Percentiles rank a stretch among this genome's conserved stretches.
Conservation (phyloP, 352 stramenopile species). For the Globisporangium recalcitrans region DNA sequence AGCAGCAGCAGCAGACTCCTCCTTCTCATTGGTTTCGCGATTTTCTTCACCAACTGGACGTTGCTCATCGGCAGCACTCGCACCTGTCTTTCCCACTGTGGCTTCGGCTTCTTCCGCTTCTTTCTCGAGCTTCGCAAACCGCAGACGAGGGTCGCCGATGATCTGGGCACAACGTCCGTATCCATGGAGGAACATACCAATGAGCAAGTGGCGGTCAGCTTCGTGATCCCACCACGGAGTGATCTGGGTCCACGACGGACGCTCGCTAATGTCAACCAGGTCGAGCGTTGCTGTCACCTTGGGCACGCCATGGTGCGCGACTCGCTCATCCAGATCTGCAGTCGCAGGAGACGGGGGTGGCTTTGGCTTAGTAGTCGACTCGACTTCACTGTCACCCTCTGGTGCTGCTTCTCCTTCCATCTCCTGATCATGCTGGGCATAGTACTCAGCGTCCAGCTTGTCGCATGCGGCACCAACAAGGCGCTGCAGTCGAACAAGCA, state of each 20-base stretch:
- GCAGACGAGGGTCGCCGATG: conserved; percentile 61
- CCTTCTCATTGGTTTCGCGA: background rate
- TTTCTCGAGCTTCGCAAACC: conserved; percentile 65
- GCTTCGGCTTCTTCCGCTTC: conserved; percentile 23
- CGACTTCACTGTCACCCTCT: conserved; percentile 1
- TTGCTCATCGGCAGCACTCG: background rate
- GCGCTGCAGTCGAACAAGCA: conserved; percentile 71
- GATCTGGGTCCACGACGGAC: conserved; percentile 77
- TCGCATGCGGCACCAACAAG: conserved; percentile 59
- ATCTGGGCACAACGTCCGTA: conserved; percentile 85
- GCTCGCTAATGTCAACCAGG: conserved; percentile 60
- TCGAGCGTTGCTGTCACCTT: conserved; percentile 57
- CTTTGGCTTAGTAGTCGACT: conserved; percentile 3
- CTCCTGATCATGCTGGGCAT: conserved; percentile 10
- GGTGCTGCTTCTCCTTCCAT: conserved; percentile 9
- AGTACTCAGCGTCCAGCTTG: conserved; percentile 51
- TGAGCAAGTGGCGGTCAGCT: conserved; percentile 70
- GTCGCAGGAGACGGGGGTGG: conserved; percentile 22
- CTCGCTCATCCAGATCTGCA: conserved; percentile 69
- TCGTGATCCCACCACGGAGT: conserved; percentile 85
- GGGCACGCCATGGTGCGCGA: conserved; percentile 63
- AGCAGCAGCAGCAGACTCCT: conserved; percentile 5
- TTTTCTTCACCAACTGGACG: background rate
- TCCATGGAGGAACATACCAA: conserved; percentile 81
- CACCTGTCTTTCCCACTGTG: background rate